Evolutionary conservation across 2,329 filamentous ascomycete genomes (phyloP), one percentile per base, ranked within the genome.

Genomic region (Xylaria multiplex): DNA sequence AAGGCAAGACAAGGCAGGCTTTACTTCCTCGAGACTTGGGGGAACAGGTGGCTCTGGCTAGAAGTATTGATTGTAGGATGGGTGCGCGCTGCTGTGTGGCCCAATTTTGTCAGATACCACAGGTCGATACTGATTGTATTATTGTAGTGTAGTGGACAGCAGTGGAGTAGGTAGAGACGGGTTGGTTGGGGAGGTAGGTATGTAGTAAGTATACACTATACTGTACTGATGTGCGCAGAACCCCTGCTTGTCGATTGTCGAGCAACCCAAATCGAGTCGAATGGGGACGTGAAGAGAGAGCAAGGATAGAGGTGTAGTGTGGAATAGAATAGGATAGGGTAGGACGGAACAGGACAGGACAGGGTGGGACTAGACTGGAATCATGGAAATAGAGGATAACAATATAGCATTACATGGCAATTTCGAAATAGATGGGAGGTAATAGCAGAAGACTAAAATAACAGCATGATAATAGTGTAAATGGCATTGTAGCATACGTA

Each of bases 81-180:
- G 54, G 54, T 45, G 66, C 61, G 63, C 35, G 37, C 37, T 40
- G 37, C 60, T 65, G 57, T 61, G 46, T 67, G 67, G 54, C 61
- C 65, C 58, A 59, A 30, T 59, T 57, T 62, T 56, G 67, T 69
- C 64, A 69, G 67, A 69, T 62, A 53, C 61, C 57, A 60, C 37
- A 43, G 45, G 40, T 16, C 45, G 60, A 52, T 62, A 65, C 62
- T 67, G 62, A 60, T 59, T 69, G 60, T 32, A 32, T 14, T 13
- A 68, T 22, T 59, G 43, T 46, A 42, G 37, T 42, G 46, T 27
- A 27, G 37, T 42, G 46, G 2, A 27, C 27, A 27, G 27, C 14
- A 43, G 53, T 57, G 45, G 53, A 46, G 60, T 6, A 45, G 45
- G 40, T 59, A 35, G 62, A 16, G 35, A 48, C 37, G 37, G 49